Conservation (phyloP, 345 rosid genomes). For the Eucalyptus globulus region DNA sequence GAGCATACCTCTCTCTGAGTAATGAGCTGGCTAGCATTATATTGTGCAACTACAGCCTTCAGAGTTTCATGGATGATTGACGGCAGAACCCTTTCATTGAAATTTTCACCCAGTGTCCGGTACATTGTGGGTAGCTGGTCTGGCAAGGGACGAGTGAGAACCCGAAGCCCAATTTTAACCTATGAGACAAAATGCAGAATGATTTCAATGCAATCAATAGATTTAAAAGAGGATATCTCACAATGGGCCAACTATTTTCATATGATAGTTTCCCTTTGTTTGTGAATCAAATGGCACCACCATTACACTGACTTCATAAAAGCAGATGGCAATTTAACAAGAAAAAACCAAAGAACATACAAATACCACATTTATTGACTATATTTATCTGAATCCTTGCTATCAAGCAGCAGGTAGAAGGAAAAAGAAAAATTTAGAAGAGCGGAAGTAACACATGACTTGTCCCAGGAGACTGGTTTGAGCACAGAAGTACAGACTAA, state of each 20-base stretch:
- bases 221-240: background rate
- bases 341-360: background rate
- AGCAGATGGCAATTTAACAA: background rate
- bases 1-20: conserved; percentile 79
- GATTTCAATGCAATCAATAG: background rate
- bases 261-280: background rate
- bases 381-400: background rate
- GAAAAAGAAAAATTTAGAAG: background rate
- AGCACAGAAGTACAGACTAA: background rate
- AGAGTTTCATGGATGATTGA: conserved; percentile 89
- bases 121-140: conserved; percentile 67
- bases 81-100: conserved; percentile 80
- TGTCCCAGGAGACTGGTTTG: background rate
- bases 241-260: background rate
- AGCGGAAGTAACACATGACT: background rate
- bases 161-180: conserved; percentile 95
- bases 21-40: conserved; percentile 92
- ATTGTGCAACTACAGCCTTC: conserved; percentile 93
- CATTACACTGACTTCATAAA: background rate
- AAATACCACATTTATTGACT: background rate
- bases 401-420: background rate
- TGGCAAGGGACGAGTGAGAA: conserved; percentile 79
- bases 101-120: conserved; percentile 75
- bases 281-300: background rate
- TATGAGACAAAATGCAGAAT: conserved; percentile 5